phyloP scores from a whole-genome alignment of 768 basidiomycete genomes.

The Amylocystis lapponica region DNA sequence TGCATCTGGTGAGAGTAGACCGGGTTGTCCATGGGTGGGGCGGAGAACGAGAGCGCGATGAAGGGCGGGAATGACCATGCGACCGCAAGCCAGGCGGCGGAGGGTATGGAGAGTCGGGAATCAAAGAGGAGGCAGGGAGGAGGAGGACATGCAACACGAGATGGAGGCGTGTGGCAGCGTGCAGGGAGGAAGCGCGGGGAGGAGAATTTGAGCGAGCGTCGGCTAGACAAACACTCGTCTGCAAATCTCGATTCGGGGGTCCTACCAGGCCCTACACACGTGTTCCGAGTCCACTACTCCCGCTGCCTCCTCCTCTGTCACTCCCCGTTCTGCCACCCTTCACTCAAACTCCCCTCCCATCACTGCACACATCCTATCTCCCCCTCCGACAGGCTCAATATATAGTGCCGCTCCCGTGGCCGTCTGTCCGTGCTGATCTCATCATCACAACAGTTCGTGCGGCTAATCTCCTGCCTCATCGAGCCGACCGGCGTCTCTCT shows the following conservation, averaged over 20 bases:
- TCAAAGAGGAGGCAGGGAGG: not conserved
- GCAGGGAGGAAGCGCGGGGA: not conserved
- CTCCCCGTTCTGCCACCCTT: too few species aligned
- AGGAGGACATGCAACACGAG: not conserved
- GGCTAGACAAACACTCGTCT: not conserved
- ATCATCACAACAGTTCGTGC: too few species aligned
- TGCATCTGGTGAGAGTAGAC: constrained; percentile 23
- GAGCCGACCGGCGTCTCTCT: too few species aligned
- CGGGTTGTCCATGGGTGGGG: constrained; percentile 20
- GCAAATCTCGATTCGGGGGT: constrained; percentile 1
- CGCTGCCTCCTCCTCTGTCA: not conserved
- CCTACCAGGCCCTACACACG: not conserved
- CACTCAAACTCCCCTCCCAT: too few species aligned
- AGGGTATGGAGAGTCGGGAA: not conserved
- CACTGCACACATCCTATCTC: too few species aligned
- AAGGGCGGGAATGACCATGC: constrained; percentile 13
- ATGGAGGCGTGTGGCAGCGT: not conserved
- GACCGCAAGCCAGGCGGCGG: constrained; percentile 9
- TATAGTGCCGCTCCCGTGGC: too few species aligned
- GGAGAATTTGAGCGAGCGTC: not conserved
- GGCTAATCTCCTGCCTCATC: too few species aligned
- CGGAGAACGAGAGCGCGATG: not conserved
- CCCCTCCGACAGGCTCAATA: too few species aligned
- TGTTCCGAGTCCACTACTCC: too few species aligned
- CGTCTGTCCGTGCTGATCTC: too few species aligned